Percentiles rank a stretch among this genome's conserved stretches.
These are phyloP conservation scores for Amyloporia xantha DNA, from an alignment of 768 basidiomycete species.

Conservation along the genomic window DNA sequence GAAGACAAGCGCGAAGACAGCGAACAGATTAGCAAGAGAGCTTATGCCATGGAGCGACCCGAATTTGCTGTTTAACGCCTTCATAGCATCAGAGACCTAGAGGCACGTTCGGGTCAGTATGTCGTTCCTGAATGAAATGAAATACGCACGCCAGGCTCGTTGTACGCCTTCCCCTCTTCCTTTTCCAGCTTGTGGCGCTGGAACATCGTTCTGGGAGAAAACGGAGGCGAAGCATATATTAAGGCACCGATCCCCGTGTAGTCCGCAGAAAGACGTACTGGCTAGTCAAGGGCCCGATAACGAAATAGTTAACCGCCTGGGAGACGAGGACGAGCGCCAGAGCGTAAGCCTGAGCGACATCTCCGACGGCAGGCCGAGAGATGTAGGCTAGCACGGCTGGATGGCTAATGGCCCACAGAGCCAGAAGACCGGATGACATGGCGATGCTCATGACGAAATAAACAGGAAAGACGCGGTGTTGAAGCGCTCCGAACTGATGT, in stretches of 20 bases:
- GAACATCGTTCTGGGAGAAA: slow-evolving; percentile 71
- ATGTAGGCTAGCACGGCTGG: slow-evolving; percentile 46
- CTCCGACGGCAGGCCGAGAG: slow-evolving; percentile 40
- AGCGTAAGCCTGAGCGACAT: slow-evolving; percentile 61
- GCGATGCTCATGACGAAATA: slow-evolving; percentile 61
- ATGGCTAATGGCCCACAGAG: slow-evolving; percentile 52
- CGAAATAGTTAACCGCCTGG: slow-evolving; percentile 57
- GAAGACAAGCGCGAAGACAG: slow-evolving; percentile 54
- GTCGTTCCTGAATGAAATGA: background rate
- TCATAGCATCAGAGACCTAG: slow-evolving; percentile 65
- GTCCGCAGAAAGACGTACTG: slow-evolving; percentile 36
- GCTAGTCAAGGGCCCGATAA: slow-evolving; percentile 69
- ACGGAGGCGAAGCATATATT: slow-evolving; percentile 1
- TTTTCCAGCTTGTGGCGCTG: slow-evolving; percentile 68
- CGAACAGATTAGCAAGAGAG: slow-evolving; percentile 56
- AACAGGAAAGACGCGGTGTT: slow-evolving; percentile 67
- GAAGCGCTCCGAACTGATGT: slow-evolving; percentile 66
- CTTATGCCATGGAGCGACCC: slow-evolving; percentile 62
- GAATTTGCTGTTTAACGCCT: slow-evolving; percentile 60
- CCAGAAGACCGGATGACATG: slow-evolving; percentile 48
- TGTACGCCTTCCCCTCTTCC: slow-evolving; percentile 60
- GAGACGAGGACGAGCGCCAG: slow-evolving; percentile 39
- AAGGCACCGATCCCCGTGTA: background rate
- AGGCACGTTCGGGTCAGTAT: background rate
- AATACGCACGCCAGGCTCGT: slow-evolving; percentile 54